Conservation (phyloP, 495 filamentous ascomycete genomes). For the Immersiella caudata region DNA sequence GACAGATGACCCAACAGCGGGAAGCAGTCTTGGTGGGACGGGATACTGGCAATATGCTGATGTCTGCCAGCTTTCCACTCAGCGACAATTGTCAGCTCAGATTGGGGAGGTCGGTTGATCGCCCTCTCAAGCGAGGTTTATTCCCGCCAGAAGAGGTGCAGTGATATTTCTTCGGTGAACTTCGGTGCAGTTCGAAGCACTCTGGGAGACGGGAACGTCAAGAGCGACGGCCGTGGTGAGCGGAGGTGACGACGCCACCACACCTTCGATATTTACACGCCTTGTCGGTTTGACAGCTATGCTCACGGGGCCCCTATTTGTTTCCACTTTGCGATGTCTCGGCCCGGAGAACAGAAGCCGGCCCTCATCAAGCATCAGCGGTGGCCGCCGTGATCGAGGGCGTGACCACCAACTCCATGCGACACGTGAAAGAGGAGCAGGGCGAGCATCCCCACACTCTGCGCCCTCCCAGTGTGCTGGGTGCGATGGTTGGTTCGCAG, state of each 20-base stretch:
- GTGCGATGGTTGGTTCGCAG: constrained; percentile 7
- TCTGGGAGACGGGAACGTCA: too few relatives aligned
- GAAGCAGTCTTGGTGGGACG: not conserved
- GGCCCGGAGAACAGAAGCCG: not conserved
- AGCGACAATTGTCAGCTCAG: too few relatives aligned
- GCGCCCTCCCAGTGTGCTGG: not conserved
- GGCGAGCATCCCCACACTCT: not conserved
- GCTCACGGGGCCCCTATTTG: not conserved
- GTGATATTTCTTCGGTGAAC: too few relatives aligned
- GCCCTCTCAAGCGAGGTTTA: too few relatives aligned
- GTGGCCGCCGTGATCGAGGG: not conserved
- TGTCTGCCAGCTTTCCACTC: not conserved
- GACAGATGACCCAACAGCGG: not conserved
- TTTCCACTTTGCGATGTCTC: not conserved
- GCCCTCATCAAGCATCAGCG: not conserved
- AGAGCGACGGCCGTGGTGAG: not conserved
- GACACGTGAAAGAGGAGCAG: constrained; percentile 10
- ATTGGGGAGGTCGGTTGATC: too few relatives aligned
- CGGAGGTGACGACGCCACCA: not conserved
- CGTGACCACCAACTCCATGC: constrained; percentile 4
- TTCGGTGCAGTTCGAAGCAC: too few relatives aligned
- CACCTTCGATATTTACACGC: not conserved
- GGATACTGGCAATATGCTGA: not conserved
- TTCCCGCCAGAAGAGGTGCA: too few relatives aligned
- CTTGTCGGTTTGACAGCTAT: not conserved